Evolutionary conservation across 176 grass and related monocot genomes (phyloP).

Genomic region (Paspalum vaginatum): DNA sequence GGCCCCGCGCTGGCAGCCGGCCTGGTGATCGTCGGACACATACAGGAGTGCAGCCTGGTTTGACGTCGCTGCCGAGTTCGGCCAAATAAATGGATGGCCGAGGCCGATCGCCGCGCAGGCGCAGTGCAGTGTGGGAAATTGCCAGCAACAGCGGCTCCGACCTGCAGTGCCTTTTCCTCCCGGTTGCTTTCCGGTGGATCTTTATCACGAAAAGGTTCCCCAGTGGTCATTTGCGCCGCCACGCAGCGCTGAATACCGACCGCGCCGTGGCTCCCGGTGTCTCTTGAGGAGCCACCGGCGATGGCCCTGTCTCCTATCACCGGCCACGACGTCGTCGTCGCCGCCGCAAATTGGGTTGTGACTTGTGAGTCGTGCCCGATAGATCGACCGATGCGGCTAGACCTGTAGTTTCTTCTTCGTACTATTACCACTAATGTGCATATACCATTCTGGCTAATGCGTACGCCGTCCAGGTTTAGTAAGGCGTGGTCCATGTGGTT

Average conservation of each 20-base stretch:
- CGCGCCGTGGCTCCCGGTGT: background rate
- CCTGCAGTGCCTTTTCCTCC: background rate
- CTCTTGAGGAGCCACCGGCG: background rate
- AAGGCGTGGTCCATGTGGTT: background rate
- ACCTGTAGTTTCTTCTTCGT: background rate
- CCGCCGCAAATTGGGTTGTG: background rate
- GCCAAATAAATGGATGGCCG: background rate
- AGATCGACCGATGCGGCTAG: background rate
- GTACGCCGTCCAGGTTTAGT: background rate
- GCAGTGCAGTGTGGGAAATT: constrained; percentile 32
- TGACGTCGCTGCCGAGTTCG: too few relatives aligned
- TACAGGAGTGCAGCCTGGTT: too few relatives aligned
- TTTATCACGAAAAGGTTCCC: background rate
- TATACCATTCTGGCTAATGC: background rate
- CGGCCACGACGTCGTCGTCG: background rate
- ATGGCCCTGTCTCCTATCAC: background rate
- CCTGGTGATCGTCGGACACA: too few relatives aligned
- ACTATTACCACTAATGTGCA: background rate
- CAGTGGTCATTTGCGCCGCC: background rate
- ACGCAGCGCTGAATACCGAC: background rate
- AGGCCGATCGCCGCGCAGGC: background rate
- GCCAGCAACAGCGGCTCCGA: constrained; percentile 36
- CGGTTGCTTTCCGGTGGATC: constrained; percentile 1
- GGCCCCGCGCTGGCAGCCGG: too few relatives aligned
- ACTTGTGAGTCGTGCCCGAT: background rate